phyloP scores from a whole-genome alignment of 1,284 basidiomycete genomes.

The Heterobasidion occidentale region DNA sequence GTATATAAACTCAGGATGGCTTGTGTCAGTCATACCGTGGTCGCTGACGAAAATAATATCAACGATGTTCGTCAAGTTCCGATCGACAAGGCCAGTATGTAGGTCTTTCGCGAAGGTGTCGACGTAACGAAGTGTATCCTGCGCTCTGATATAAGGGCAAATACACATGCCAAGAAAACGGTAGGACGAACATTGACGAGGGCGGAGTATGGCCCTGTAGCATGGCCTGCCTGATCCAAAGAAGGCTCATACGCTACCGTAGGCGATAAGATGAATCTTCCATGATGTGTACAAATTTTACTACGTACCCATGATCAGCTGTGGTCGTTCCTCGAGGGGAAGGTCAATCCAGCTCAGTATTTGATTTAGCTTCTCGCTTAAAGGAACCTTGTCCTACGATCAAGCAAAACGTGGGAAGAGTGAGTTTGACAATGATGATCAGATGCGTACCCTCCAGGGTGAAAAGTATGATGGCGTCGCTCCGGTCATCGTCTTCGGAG shows the following conservation, averaged over 20 bases:
- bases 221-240: conserved; percentile 77
- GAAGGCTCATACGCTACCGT: conserved; percentile 65
- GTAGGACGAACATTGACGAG: conserved; percentile 51
- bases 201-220: conserved; percentile 64
- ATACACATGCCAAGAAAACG: not conserved
- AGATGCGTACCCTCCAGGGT: conserved; percentile 55
- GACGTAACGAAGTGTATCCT: conserved; percentile 63
- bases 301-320: conserved; percentile 63
- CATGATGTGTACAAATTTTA: not conserved
- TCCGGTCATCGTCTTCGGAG: conserved; percentile 60
- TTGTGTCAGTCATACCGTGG: conserved; percentile 89
- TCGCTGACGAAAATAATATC: conserved; percentile 89
- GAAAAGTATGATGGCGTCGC: conserved; percentile 66
- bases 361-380: conserved; percentile 65
- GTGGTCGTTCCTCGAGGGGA: conserved; percentile 60
- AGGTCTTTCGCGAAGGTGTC: conserved; percentile 74
- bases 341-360: conserved; percentile 75
- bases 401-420: not conserved
- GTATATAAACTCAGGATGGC: conserved; percentile 67
- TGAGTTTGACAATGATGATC: not conserved
- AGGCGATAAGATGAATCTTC: conserved; percentile 11
- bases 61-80: conserved; percentile 77
- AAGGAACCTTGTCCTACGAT: conserved; percentile 48
- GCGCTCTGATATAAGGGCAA: not conserved
- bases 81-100: conserved; percentile 49